phyloP scores from a whole-genome alignment of 192 early-diverging fungal genomes.

The Funneliformis mosseae region DNA sequence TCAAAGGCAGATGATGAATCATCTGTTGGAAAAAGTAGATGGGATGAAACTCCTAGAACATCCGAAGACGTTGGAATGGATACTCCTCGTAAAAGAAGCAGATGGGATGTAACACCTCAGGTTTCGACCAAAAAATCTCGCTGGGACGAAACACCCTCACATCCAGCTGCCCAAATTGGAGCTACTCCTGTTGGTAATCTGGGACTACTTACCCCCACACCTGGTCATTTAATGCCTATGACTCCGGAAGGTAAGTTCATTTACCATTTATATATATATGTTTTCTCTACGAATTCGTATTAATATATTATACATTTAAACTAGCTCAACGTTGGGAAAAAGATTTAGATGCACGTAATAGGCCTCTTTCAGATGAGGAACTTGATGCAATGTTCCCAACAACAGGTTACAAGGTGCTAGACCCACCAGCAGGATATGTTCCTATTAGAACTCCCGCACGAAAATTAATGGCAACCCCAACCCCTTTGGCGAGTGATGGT shows the following conservation, averaged over 20 bases:
- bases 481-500: slow-evolving; percentile 77
- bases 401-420: slow-evolving; percentile 89
- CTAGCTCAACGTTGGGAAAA: slow-evolving; percentile 69
- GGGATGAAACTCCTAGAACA: slow-evolving; percentile 82
- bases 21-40: slow-evolving; percentile 51
- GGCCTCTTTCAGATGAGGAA: slow-evolving; percentile 88
- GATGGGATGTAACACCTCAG: slow-evolving; percentile 83
- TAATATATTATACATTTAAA: neutral
- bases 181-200: slow-evolving; percentile 81
- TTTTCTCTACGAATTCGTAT: neutral
- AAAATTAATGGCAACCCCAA: slow-evolving; percentile 93
- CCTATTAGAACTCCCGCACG: slow-evolving; percentile 96
- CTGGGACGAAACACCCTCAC: slow-evolving; percentile 96
- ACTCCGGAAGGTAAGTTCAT: slow-evolving; percentile 71
- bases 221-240: slow-evolving; percentile 70
- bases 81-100: slow-evolving; percentile 61
- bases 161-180: slow-evolving; percentile 55
- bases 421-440: slow-evolving; percentile 82
- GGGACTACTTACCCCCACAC: slow-evolving; percentile 79
- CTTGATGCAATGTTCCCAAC: slow-evolving; percentile 92
- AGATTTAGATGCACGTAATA: slow-evolving; percentile 86
- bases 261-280: neutral
- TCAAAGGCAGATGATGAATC: slow-evolving; percentile 54
- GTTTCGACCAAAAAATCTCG: slow-evolving; percentile 75
- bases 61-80: slow-evolving; percentile 41